phyloP scores from a whole-genome alignment of 2,329 filamentous ascomycete genomes.

The Coniochaeta sp. region DNA sequence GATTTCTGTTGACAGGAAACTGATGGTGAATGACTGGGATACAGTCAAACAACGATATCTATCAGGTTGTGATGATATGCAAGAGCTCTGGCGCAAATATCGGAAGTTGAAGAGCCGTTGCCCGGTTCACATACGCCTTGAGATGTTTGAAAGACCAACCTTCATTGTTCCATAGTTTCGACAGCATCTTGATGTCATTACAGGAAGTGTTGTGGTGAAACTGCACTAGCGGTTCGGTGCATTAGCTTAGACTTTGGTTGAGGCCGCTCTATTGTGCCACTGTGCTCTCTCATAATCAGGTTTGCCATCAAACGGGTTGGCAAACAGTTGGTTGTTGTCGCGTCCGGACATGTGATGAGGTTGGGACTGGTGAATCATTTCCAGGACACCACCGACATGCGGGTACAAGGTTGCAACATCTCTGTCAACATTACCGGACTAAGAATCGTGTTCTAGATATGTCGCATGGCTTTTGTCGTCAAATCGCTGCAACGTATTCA shows the following conservation, averaged over 20 bases:
- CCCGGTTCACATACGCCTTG: too few relatives aligned
- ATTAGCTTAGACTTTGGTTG: neutral
- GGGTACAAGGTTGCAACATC: neutral
- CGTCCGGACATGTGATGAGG: neutral
- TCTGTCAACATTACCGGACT: neutral
- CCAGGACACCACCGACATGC: neutral
- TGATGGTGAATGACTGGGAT: too few relatives aligned
- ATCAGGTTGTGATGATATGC: too few relatives aligned
- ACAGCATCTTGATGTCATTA: neutral
- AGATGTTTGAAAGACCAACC: neutral
- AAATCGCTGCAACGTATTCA: neutral
- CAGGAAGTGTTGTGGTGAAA: neutral
- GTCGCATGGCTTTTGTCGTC: too few relatives aligned
- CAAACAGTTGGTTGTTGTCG: neutral
- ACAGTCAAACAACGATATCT: too few relatives aligned
- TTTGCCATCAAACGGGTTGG: neutral
- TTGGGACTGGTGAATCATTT: neutral
- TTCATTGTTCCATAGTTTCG: neutral
- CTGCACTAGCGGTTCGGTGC: neutral
- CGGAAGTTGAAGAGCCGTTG: too few relatives aligned
- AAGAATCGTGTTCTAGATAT: too few relatives aligned
- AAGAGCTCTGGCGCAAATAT: too few relatives aligned
- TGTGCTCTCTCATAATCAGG: neutral
- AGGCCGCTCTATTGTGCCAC: neutral
- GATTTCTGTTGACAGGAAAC: too few relatives aligned